Evolutionary conservation across 352 stramenopile species (phyloP).

Genomic region (Globisporangium uncinulatum): DNA sequence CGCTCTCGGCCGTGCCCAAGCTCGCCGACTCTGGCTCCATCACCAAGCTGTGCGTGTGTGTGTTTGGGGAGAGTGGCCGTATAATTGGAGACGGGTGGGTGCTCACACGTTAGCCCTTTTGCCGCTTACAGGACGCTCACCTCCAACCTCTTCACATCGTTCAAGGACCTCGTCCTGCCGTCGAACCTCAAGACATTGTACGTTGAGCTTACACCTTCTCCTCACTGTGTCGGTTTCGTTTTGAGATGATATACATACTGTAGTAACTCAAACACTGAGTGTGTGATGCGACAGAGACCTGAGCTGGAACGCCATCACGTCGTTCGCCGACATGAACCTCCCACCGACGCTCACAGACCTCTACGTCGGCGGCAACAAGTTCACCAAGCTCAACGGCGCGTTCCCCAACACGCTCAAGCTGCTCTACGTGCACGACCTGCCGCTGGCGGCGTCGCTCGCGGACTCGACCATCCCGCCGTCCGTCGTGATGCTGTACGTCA

Average conservation of each 20-base stretch:
- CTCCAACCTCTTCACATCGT: conserved; percentile 38
- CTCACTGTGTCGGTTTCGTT: background rate
- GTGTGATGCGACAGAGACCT: conserved; percentile 22
- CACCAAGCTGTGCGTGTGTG: conserved; percentile 31
- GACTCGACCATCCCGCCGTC: conserved; percentile 37
- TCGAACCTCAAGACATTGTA: conserved; percentile 35
- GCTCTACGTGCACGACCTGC: conserved; percentile 67
- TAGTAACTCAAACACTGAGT: no score
- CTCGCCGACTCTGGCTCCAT: conserved; percentile 23
- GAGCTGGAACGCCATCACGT: conserved; percentile 61
- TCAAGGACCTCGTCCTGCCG: conserved; percentile 35
- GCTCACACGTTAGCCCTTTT: background rate
- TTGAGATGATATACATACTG: no score
- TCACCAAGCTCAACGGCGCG: conserved; percentile 46
- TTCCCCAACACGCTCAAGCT: conserved; percentile 47
- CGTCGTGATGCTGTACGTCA: conserved; percentile 31
- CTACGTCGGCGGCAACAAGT: conserved; percentile 58
- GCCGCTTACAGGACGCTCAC: conserved; percentile 34
- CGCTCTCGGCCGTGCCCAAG: conserved; percentile 28
- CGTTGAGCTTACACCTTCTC: background rate
- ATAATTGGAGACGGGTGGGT: background rate
- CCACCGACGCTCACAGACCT: conserved; percentile 42
- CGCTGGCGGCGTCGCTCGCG: conserved; percentile 29
- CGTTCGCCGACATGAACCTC: conserved; percentile 56
- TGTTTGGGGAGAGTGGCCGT: background rate